Evolutionary conservation across 495 filamentous ascomycete genomes (phyloP), one percentile per base, ranked within the genome.

Genomic region (Patellaria atrata): DNA sequence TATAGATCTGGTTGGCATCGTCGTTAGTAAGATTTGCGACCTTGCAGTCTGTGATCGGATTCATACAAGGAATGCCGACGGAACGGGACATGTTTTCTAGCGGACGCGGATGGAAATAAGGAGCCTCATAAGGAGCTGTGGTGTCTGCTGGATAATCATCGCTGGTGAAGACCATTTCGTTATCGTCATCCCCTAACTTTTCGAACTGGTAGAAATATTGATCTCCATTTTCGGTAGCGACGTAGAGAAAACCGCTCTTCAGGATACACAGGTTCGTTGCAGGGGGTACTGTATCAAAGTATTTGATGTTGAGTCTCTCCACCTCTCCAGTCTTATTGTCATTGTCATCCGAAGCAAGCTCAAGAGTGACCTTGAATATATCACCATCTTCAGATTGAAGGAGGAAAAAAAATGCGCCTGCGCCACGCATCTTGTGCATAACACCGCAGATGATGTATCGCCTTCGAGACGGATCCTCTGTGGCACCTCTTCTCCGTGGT

Each of bases 351-450:
- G 86, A 78, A 0, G 73, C 69, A 76, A 93, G 84, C 38, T 94
- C 84, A 43, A 96, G 67, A 1, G 80, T 94, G 24, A 96, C 70
- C 51, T 96, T 96, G 66, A 99, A 94, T 4, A 99, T 64, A 58
- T 99, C 91, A 16, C 91, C 91, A 53, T 96, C 91, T 30, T 96
- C 87, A 1, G 77, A 79, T 54, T 99, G 91, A 6, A 99, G 64
- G 3, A 99, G 71, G 54, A 94, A 94, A 60, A 99, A 99, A 60
- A 96, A 96, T n/a, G n/a, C n/a, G 1, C 85, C 85, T n/a, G 86
- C 86, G 41, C 81, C 35, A 16, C 43, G 79, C 59, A 93, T 79
- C 54, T 84, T 92, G 58, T 96, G 87, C 81, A 96, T 91, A 17
- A 93, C 84, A 13, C 91, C 91, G 7, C 83, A 68, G 7, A 82